Base-by-base conservation (phyloP, 2,329 filamentous ascomycete species). In the Diaporthe capsici region DNA sequence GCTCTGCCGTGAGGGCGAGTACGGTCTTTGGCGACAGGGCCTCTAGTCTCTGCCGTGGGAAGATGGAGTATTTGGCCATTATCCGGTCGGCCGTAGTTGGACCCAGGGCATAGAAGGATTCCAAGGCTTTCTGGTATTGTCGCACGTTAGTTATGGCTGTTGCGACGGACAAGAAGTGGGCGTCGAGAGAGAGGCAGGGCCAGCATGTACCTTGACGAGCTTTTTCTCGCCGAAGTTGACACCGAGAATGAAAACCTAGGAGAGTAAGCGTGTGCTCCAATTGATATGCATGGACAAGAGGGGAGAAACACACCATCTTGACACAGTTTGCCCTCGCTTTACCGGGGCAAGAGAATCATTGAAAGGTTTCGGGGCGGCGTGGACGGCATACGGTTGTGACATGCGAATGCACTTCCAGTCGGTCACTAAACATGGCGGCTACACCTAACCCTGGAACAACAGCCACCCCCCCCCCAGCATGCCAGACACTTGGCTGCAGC, bases 41-140 rank as follows among this genome's bases (percentile, higher is more conserved):
- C 83, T 94, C 94, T 79, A 98, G 88, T 82, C 92, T 94, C 79
- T 94, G 94, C 75, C 91, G 93, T 42, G 95, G 93, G 86, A 98
- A 94, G 82, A 99, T 97, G 80, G 93, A 93, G 87, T 95, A 93
- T 82, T 95, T 96, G 79, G 97, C 94, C 88, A 98, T 93, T 80
- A 99, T 92, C 58, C 92, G 92, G 70, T 90, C 86, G 72, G 94
- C 94, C 47, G 90, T 86, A 78, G 91, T 89, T 53, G 92, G 89
- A 10, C 96, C 96, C 76, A 98, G 90, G 77, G 94, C 94, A 84
- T 97, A 98, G 89, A 98, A 98, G 75, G 90, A 90, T 84, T 95
- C 90, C 79, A 99, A 93, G 65, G 91, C 92, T 89, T 91, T 92
- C 93, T 91, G 78, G 71, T 73, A 53, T 72, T 63, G 39, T 53